A percentile compares a stretch with the other conserved stretches of the same genome.
These are phyloP conservation scores for Colletotrichum simmondsii DNA, from an alignment of 2,329 filamentous ascomycete species.

Conservation along the genomic window DNA sequence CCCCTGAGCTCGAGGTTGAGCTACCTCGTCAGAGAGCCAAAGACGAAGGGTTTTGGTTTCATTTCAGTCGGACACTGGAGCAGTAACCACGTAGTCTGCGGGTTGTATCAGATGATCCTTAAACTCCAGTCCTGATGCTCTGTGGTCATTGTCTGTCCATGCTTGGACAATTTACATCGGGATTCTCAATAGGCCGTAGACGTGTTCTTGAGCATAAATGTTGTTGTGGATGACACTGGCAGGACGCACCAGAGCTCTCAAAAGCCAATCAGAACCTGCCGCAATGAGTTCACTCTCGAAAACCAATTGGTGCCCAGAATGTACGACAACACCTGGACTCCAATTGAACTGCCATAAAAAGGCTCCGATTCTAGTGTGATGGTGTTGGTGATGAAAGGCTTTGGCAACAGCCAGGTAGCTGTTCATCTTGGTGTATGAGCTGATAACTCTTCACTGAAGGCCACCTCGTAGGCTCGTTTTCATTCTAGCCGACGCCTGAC, in stretches of 20 bases:
- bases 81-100: background rate
- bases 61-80: background rate
- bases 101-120: background rate
- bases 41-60: background rate
- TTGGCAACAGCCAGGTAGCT: background rate
- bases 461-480: background rate
- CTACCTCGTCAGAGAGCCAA: constrained; percentile 22
- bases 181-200: background rate
- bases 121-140: background rate
- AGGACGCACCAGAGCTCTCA: background rate
- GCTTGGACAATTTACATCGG: background rate
- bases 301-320: too few relatives aligned
- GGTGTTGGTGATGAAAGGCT: background rate
- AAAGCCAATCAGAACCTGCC: background rate
- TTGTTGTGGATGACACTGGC: background rate
- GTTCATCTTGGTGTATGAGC: background rate
- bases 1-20: constrained; percentile 5
- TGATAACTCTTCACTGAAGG: background rate
- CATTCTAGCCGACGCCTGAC: background rate
- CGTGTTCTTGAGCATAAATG: background rate
- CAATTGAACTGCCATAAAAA: background rate
- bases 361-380: background rate
- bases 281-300: background rate
- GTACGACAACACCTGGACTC: background rate
- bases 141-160: background rate